Percentiles rank a stretch among this genome's conserved stretches.
phyloP scores from a whole-genome alignment of 495 filamentous ascomycete species.

The Podospora didyma region DNA sequence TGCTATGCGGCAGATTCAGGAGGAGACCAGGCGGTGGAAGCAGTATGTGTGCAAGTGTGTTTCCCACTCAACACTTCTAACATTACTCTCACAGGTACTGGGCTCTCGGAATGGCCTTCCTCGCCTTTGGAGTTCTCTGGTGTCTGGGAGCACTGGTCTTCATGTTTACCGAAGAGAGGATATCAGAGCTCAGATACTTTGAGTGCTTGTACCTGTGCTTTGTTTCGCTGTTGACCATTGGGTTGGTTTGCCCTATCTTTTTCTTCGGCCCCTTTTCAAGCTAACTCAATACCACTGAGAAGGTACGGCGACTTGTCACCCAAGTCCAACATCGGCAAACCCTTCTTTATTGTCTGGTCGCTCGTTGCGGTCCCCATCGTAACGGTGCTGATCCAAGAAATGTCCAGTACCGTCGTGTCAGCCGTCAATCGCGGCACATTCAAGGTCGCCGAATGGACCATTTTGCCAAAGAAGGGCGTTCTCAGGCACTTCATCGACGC shows the following conservation, averaged over 20 bases:
- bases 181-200: constrained; percentile 63
- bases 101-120: constrained; percentile 53
- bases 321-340: constrained; percentile 62
- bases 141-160: constrained; percentile 68
- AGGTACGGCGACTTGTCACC: constrained; percentile 65
- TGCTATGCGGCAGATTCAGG: constrained; percentile 70
- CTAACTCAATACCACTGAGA: not conserved
- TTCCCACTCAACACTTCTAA: not conserved
- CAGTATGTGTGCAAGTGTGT: constrained; percentile 25
- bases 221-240: constrained; percentile 69
- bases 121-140: constrained; percentile 65
- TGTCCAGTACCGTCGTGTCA: constrained; percentile 64
- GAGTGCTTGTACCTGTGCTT: constrained; percentile 73
- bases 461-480: constrained; percentile 51
- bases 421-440: constrained; percentile 59
- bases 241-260: constrained; percentile 22
- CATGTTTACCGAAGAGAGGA: constrained; percentile 33
- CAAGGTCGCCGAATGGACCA: constrained; percentile 62
- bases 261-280: too few species aligned
- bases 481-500: constrained; percentile 33
- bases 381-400: constrained; percentile 70
- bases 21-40: constrained; percentile 55
- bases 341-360: constrained; percentile 80
- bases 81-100: constrained; percentile 39
- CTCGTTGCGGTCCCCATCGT: constrained; percentile 70